Evolutionary conservation across 2,329 filamentous ascomycete species (phyloP).

Genomic region (Cladophialophora psammophila): DNA sequence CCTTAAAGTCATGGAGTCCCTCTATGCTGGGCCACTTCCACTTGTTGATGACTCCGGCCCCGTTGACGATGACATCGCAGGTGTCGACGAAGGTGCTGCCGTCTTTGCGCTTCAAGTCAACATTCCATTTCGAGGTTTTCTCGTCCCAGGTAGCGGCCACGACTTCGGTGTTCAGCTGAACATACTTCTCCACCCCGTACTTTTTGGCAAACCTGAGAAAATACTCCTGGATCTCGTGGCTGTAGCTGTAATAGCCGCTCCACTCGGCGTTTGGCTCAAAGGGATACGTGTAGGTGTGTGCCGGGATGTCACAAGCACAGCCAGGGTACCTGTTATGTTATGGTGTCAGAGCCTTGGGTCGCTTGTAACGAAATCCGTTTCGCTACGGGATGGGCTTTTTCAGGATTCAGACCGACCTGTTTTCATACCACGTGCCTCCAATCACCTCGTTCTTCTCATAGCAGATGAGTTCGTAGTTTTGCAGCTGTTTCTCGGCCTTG

Average conservation of each 20-base stretch:
- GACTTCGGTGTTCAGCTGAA: slow-evolving; percentile 28
- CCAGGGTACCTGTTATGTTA: slow-evolving; percentile 24
- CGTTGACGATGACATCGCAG: slow-evolving; percentile 35
- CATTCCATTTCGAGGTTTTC: slow-evolving; percentile 19
- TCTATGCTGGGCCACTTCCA: slow-evolving; percentile 51
- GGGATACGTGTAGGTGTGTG: slow-evolving; percentile 36
- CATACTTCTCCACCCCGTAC: slow-evolving; percentile 34
- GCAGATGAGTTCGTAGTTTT: slow-evolving; percentile 34
- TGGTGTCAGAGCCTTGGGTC: too few species aligned
- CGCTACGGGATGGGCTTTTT: too few species aligned
- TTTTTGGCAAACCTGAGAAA: slow-evolving; percentile 40
- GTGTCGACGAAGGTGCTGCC: slow-evolving; percentile 33
- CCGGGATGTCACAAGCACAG: slow-evolving; percentile 47
- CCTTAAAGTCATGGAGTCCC: slow-evolving; percentile 48
- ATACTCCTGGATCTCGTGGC: slow-evolving; percentile 43
- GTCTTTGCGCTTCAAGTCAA: slow-evolving; percentile 32
- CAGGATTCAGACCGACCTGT: slow-evolving; percentile 17
- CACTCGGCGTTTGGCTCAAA: slow-evolving; percentile 40
- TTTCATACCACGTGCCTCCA: slow-evolving; percentile 33
- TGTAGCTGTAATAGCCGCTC: slow-evolving; percentile 40
- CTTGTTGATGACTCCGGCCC: slow-evolving; percentile 34
- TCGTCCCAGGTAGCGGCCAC: slow-evolving; percentile 28
- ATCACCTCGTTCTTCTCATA: slow-evolving; percentile 35
- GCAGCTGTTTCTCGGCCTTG: slow-evolving; percentile 46
- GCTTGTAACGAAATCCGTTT: too few species aligned